phyloP scores from a whole-genome alignment of 2,329 filamentous ascomycete species.

The Alternaria conjuncta region DNA sequence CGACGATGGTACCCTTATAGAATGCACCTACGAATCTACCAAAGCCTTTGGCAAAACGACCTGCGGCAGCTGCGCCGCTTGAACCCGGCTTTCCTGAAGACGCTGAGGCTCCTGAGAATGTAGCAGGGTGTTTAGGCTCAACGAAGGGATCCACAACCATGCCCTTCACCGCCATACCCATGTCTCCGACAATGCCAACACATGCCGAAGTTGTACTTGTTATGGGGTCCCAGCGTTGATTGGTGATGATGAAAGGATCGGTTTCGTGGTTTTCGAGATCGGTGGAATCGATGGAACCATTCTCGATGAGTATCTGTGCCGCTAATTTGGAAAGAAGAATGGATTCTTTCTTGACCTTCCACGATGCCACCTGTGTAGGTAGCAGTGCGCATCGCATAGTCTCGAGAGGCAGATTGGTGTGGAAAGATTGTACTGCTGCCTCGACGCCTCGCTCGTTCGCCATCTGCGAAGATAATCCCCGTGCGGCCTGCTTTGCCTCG shows the following conservation, averaged over 20 bases:
- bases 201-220: conserved; percentile 67
- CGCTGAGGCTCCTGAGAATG: not conserved
- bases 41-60: conserved; percentile 22
- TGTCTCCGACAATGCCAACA: conserved; percentile 59
- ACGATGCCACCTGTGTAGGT: conserved; percentile 29
- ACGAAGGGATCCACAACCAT: conserved; percentile 51
- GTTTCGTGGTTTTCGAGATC: conserved; percentile 32
- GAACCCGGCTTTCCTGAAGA: not conserved
- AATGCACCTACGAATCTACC: conserved; percentile 25
- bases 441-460: conserved; percentile 28
- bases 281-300: conserved; percentile 16
- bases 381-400: conserved; percentile 29
- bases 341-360: conserved; percentile 24
- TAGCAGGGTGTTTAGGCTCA: conserved; percentile 8
- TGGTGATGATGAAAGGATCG: conserved; percentile 40
- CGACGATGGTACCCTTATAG: conserved; percentile 44
- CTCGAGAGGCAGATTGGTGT: conserved; percentile 34
- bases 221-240: conserved; percentile 65
- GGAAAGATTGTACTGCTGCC: conserved; percentile 35
- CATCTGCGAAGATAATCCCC: conserved; percentile 31
- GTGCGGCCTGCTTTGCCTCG: conserved; percentile 20
- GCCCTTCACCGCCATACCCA: conserved; percentile 64
- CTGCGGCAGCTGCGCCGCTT: conserved; percentile 8
- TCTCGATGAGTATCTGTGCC: conserved; percentile 30
- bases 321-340: conserved; percentile 31